Conservation (phyloP, 352 stramenopile genomes). For the Phytophthora capsici region DNA sequence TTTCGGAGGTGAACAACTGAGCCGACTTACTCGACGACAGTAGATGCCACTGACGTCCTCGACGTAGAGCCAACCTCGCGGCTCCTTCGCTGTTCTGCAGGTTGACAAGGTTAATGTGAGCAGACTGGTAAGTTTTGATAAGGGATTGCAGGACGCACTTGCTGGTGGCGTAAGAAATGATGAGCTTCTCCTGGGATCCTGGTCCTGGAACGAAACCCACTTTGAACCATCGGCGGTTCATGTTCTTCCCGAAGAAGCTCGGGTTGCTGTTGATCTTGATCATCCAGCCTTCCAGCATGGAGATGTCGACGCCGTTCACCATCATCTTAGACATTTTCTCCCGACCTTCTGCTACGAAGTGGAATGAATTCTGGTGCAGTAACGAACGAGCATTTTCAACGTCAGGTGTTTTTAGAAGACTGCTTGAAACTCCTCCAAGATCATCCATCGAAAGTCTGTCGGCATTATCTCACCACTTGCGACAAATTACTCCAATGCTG, state of each 20-base stretch:
- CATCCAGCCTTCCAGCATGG: conserved; percentile 85
- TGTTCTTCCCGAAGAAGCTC: conserved; percentile 80
- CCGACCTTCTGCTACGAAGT: background rate
- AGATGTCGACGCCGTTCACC: conserved; percentile 84
- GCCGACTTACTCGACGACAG: conserved; percentile 57
- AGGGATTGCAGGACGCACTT: conserved; percentile 52
- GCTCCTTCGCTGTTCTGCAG: conserved; percentile 74
- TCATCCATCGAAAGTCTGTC: no score
- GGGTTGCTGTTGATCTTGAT: conserved; percentile 89
- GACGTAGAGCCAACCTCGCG: conserved; percentile 80
- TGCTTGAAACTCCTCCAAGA: conserved; percentile 2
- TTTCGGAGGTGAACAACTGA: background rate
- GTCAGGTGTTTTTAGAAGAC: no score
- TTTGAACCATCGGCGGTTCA: conserved; percentile 81
- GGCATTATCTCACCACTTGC: no score
- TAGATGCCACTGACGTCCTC: conserved; percentile 80
- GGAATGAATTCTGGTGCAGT: background rate
- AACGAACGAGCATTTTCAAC: conserved; percentile 10
- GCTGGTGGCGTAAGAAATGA: conserved; percentile 83
- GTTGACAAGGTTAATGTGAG: background rate
- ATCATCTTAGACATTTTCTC: conserved; percentile 30
- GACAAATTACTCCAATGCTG: no score
- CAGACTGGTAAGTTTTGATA: background rate
- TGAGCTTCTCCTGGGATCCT: conserved; percentile 62
- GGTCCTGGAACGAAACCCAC: conserved; percentile 60